These are phyloP conservation scores for Lipomyces spencermartinsiae DNA, from an alignment of 805 yeast genomes.

Conservation along the genomic window DNA sequence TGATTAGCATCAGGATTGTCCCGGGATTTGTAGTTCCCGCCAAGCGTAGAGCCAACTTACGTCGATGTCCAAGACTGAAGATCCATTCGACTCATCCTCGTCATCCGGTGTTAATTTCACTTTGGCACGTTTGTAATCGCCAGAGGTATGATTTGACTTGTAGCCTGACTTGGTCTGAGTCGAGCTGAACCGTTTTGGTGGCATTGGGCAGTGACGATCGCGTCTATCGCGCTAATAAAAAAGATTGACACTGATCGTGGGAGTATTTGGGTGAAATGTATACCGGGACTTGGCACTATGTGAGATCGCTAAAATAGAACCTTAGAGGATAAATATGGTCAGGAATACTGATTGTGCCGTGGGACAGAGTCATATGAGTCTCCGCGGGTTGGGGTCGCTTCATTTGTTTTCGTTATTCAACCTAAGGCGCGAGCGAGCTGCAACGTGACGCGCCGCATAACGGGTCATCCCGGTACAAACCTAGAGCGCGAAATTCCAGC, in stretches of 20 bases:
- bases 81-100: neutral
- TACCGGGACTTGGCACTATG: neutral
- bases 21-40: neutral
- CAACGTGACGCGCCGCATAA: too few relatives aligned
- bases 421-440: too few relatives aligned
- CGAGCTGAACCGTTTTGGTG: slow-evolving; percentile 3
- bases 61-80: slow-evolving; percentile 17
- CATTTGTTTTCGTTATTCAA: too few relatives aligned
- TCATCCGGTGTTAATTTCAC: neutral
- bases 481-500: too few relatives aligned
- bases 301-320: neutral
- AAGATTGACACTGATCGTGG: neutral
- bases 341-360: neutral
- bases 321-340: neutral
- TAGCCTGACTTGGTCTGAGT: neutral
- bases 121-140: neutral
- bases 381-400: too few relatives aligned
- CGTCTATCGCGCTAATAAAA: neutral
- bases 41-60: slow-evolving; percentile 1
- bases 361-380: too few relatives aligned
- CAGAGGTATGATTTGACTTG: neutral
- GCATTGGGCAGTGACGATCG: neutral
- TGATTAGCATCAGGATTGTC: neutral
- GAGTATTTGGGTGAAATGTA: neutral
- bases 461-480: too few relatives aligned